Evolutionary conservation across 495 filamentous ascomycete species (phyloP).

Genomic region (Aspergillus heteromorphus): DNA sequence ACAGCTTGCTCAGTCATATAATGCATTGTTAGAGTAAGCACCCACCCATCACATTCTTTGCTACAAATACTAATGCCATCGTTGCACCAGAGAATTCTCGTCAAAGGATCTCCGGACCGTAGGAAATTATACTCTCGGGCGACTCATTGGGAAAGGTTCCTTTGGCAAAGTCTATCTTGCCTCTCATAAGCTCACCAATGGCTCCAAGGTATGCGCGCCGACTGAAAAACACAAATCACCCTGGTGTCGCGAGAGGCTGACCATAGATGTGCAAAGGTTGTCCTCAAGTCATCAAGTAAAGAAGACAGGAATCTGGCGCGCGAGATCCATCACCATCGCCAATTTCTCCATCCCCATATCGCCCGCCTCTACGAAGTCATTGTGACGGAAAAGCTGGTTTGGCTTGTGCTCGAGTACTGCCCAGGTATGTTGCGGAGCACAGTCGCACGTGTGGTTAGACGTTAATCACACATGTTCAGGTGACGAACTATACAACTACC

Average conservation of each 20-base stretch:
- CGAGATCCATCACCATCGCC: slow-evolving; percentile 96
- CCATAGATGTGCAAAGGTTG: slow-evolving; percentile 58
- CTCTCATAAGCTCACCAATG: slow-evolving; percentile 95
- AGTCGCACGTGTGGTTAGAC: not conserved
- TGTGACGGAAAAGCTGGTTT: slow-evolving; percentile 89
- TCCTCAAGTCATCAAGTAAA: slow-evolving; percentile 95
- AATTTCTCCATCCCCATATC: slow-evolving; percentile 97
- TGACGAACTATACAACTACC: slow-evolving; percentile 95
- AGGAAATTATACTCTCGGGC: slow-evolving; percentile 89
- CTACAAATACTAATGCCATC: slow-evolving; percentile 10
- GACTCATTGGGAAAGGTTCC: slow-evolving; percentile 91
- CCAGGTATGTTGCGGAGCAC: slow-evolving; percentile 58
- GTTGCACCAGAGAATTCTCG: slow-evolving; percentile 73
- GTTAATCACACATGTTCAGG: slow-evolving; percentile 47
- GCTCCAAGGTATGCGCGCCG: slow-evolving; percentile 73
- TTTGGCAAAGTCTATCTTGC: slow-evolving; percentile 98
- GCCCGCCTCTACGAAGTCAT: slow-evolving; percentile 96
- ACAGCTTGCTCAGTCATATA: slow-evolving; percentile 93
- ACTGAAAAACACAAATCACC: slow-evolving; percentile 1
- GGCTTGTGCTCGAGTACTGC: slow-evolving; percentile 96
- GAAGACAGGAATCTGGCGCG: slow-evolving; percentile 91
- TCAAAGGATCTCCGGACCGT: slow-evolving; percentile 85
- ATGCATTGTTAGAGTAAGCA: slow-evolving; percentile 88
- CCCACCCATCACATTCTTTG: not conserved
- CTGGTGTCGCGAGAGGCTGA: slow-evolving; percentile 4